Base-by-base conservation (phyloP, 1,139 yeast genomes). In the Kodamaea plutei region DNA sequence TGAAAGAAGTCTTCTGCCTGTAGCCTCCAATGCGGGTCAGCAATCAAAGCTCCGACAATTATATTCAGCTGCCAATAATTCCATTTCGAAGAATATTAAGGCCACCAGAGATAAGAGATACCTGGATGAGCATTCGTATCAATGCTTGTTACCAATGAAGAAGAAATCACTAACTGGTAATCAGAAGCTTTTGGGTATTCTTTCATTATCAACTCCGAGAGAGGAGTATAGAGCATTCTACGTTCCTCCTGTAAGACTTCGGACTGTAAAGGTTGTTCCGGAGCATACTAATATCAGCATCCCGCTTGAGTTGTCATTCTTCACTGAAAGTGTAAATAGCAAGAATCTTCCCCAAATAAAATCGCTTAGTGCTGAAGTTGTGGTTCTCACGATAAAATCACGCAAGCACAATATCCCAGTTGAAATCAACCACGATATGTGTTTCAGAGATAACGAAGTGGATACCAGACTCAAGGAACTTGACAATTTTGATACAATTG, bases 391-490 rank as follows among this genome's bases (percentile, higher is more conserved):
- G 2, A 39, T 65, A 9, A 45, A 56, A 25, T 58, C 71, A 2
- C 49, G 51, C 8, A 52, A 53, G 27, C 39, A 45, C 17, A 52
- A 55, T 8, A 56, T 67, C 12, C 73, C 73, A 1, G 39, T 67
- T 11, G 73, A 67, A 36, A 50, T 68, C 31, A 61, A 59, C 38
- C 71, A 64, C 39, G 64, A 59, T 25, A 52, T 64, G 48, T 48
- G 67, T 9, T 62, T 56, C 38, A 30, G 44, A 7, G 51, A 47
- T 24, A 49, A 50, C 25, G 48, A 43, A 15, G 50, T 56, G 6
- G 56, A 52, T 8, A 35, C 36, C 14, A 55, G 48, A 20, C 36
- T 43, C 23, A 44, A 49, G 6, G 64, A 55, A n/a, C 26, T 37
- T 13, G 53, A 47, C 12, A 53, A 54, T 25, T 65, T 67, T 33